phyloP scores from a whole-genome alignment of 2,329 filamentous ascomycete species.

The Blumeria graminis region DNA sequence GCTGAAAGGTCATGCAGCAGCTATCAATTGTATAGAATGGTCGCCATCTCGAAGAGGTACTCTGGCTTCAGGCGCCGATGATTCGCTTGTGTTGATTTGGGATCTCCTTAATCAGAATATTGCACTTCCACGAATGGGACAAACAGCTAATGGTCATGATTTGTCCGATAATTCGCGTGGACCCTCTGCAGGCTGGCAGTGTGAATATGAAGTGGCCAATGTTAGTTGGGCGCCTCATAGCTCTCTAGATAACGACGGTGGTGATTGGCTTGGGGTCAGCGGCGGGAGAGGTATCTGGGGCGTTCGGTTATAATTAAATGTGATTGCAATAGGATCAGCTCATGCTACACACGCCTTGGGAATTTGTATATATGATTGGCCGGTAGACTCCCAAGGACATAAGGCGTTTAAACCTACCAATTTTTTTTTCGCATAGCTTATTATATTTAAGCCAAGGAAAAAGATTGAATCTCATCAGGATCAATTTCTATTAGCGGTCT shows the following conservation, averaged over 20 bases:
- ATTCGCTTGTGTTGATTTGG: constrained; percentile 81
- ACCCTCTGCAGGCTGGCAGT: constrained; percentile 58
- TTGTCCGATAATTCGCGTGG: constrained; percentile 33
- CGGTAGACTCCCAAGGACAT: too few relatives aligned
- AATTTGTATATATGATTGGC: too few relatives aligned
- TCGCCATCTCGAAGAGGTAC: constrained; percentile 68
- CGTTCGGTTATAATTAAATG: constrained; percentile 12
- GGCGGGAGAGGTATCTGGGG: constrained; percentile 67
- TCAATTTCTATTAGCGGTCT: too few relatives aligned
- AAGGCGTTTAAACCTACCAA: too few relatives aligned
- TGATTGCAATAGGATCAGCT: too few relatives aligned
- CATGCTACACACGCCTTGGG: too few relatives aligned
- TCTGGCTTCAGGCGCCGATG: constrained; percentile 76
- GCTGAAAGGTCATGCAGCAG: constrained; percentile 62
- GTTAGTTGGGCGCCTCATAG: constrained; percentile 62
- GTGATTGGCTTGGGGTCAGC: constrained; percentile 66
- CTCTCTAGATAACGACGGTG: constrained; percentile 39
- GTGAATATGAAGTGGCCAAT: constrained; percentile 70
- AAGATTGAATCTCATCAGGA: too few relatives aligned
- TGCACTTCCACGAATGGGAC: constrained; percentile 12
- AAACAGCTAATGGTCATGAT: constrained; percentile 24
- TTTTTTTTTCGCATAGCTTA: too few relatives aligned
- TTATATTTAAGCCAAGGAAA: too few relatives aligned
- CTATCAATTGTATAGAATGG: constrained; percentile 91
- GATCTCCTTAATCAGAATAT: constrained; percentile 46